Evolutionary conservation across 805 yeast genomes (phyloP).

Genomic region (Kuraishia hungarica): DNA sequence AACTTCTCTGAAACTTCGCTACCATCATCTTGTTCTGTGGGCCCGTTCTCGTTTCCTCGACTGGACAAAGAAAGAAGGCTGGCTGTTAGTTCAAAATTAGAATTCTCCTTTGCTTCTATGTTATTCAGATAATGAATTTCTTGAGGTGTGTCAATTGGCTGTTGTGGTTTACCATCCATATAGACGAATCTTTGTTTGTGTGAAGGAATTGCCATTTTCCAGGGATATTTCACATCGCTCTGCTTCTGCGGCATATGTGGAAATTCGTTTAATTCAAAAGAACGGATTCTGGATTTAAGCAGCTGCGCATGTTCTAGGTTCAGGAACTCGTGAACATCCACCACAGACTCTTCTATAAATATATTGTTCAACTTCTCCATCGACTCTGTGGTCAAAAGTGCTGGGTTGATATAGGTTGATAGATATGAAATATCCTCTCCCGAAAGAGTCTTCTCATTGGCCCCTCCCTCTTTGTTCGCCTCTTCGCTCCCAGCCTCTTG

Average conservation of each 20-base stretch:
- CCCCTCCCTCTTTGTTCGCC: slow-evolving; percentile 9
- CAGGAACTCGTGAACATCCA: slow-evolving; percentile 59
- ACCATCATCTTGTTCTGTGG: slow-evolving; percentile 12
- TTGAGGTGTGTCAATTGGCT: slow-evolving; percentile 22
- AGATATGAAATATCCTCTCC: slow-evolving; percentile 42
- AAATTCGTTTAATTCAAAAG: slow-evolving; percentile 47
- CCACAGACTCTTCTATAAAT: slow-evolving; percentile 61
- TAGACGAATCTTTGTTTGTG: slow-evolving; percentile 86
- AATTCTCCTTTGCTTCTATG: slow-evolving; percentile 33
- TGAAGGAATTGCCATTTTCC: slow-evolving; percentile 91
- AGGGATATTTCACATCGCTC: slow-evolving; percentile 54
- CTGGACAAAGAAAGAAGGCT: not conserved
- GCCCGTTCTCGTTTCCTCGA: not conserved
- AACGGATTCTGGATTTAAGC: slow-evolving; percentile 40
- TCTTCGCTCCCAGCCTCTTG: slow-evolving; percentile 25
- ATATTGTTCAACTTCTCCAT: slow-evolving; percentile 33
- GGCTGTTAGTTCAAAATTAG: slow-evolving; percentile 39
- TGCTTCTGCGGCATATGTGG: slow-evolving; percentile 47
- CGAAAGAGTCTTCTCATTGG: slow-evolving; percentile 16
- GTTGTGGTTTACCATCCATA: slow-evolving; percentile 52
- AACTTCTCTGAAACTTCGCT: slow-evolving; percentile 26
- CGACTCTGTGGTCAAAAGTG: slow-evolving; percentile 31
- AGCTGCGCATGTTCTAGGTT: slow-evolving; percentile 40
- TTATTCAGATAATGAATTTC: slow-evolving; percentile 23
- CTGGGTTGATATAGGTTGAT: slow-evolving; percentile 44